phyloP scores from a whole-genome alignment of 768 basidiomycete genomes.

The Suillus tomentosus region DNA sequence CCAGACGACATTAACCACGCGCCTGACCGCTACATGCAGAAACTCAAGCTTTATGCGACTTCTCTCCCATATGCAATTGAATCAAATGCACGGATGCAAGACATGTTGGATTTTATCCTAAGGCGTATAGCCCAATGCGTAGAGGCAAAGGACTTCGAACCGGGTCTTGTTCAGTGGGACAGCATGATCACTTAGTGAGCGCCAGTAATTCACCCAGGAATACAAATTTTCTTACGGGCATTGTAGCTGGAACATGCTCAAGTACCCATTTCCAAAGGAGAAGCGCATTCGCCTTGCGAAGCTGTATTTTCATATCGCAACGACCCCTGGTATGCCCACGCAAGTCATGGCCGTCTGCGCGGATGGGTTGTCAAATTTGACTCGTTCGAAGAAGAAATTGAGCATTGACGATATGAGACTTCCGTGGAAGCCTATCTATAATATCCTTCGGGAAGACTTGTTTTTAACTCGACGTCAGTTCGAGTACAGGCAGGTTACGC shows the following conservation, averaged over 20 bases:
- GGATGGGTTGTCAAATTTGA: constrained; percentile 60
- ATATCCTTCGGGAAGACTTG: constrained; percentile 69
- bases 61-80: constrained; percentile 80
- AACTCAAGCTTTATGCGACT: constrained; percentile 61
- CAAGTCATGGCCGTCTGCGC: constrained; percentile 67
- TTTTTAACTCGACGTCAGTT: constrained; percentile 78
- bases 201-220: constrained; percentile 5
- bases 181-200: constrained; percentile 73
- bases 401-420: constrained; percentile 78
- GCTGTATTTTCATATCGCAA: constrained; percentile 76
- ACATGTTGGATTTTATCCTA: constrained; percentile 73
- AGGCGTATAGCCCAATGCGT: constrained; percentile 70
- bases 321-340: constrained; percentile 74
- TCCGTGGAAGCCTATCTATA: constrained; percentile 79
- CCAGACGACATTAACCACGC: constrained; percentile 35
- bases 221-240: constrained; percentile 19
- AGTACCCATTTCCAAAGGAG: constrained; percentile 84
- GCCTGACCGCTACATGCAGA: constrained; percentile 52
- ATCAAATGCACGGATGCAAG: constrained; percentile 71
- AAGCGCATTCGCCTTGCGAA: constrained; percentile 73
- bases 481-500: constrained; percentile 65
- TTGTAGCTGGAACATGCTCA: constrained; percentile 75
- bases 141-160: constrained; percentile 80
- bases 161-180: constrained; percentile 81
- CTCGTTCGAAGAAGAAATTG: constrained; percentile 71